Evolutionary conservation across 2,329 filamentous ascomycete species (phyloP), one percentile per base, ranked within the genome.

Genomic region (Trichoderma sp.): DNA sequence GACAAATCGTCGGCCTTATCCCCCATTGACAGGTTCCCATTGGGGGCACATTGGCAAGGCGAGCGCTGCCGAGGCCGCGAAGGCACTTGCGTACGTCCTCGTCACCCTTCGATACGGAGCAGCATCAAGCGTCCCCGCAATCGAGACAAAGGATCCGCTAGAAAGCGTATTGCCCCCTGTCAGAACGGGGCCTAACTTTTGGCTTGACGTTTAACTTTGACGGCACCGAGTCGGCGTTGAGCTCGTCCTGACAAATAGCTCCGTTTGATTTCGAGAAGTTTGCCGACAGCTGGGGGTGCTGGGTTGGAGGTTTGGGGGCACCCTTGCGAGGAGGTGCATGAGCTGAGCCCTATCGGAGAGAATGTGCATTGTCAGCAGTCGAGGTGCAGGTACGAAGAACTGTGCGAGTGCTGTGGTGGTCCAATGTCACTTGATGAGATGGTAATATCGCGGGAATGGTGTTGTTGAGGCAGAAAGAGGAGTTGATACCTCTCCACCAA

Each of bases 81-180:
- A 55, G 50, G 28, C 60, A 43, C 44, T 63, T 63, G 60, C 60
- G 60, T 63, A 63, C 14, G 50, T 19, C 54, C 47, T 63, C 60
- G 60, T 63, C 60, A 63, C 41, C 41, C 39, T 19, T 50, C 39
- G 28, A 26, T 39, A 47, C 24, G 19, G 28, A 45, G n/a, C 19
- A 47, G 50, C 26, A 47, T 26, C 14, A 28, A 45, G 26, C 19
- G 39, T 41, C 39, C 19, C 9, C 50, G 43, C 17, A 52, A 52
- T 52, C 28, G 43, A 34, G n/a, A 39, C 30, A 51, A 41, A n/a
- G 21, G 26, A 34, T 60, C 39, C 48, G 48, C 59, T 62, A 62
- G 14, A 24, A 21, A 39, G 17, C 14, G 30, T 15, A 43, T 34
- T 39, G 39, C 57, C 52, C 30, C 39, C 39, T 41, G 54, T 56